Evolutionary conservation across 1,139 yeast genomes (phyloP).

Genomic region (Kodamaea arcana): DNA sequence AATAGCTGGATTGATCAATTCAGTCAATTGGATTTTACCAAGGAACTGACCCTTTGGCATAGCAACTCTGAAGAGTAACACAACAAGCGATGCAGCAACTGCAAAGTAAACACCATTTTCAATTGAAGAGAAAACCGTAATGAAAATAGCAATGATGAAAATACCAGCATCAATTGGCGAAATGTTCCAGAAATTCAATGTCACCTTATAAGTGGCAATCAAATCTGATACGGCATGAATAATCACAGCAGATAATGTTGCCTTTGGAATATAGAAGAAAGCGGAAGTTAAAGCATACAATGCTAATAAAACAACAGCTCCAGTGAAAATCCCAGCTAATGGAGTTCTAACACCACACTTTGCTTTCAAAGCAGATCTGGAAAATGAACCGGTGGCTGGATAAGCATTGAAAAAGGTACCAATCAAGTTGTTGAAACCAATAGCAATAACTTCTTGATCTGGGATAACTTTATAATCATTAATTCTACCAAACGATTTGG

Average conservation of each 20-base stretch:
- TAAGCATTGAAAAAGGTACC: conserved; percentile 92
- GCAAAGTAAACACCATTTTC: conserved; percentile 92
- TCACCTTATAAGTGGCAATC: conserved; percentile 65
- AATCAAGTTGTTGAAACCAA: conserved; percentile 84
- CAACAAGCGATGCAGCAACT: conserved; percentile 76
- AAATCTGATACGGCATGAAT: conserved; percentile 95
- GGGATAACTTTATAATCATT: conserved; percentile 90
- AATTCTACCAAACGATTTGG: conserved; percentile 89
- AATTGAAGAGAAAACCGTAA: conserved; percentile 77
- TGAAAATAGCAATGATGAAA: conserved; percentile 70
- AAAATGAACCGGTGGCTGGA: conserved; percentile 95
- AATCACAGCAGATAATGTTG: conserved; percentile 79
- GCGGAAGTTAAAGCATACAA: conserved; percentile 78
- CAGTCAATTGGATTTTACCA: conserved; percentile 71
- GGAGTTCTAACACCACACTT: conserved; percentile 97
- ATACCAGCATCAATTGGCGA: conserved; percentile 75
- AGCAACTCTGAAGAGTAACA: conserved; percentile 68
- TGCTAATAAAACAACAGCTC: conserved; percentile 82
- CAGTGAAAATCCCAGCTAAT: conserved; percentile 86
- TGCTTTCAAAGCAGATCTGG: conserved; percentile 89
- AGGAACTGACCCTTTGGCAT: conserved; percentile 79
- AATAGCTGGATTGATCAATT: conserved; percentile 58
- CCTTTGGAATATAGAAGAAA: conserved; percentile 87
- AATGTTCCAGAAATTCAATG: conserved; percentile 72
- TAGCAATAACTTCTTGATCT: conserved; percentile 91